Evolutionary conservation across 345 rosid species (phyloP), one percentile per base, ranked within the genome.

Genomic region (Schrenkiella parvula): DNA sequence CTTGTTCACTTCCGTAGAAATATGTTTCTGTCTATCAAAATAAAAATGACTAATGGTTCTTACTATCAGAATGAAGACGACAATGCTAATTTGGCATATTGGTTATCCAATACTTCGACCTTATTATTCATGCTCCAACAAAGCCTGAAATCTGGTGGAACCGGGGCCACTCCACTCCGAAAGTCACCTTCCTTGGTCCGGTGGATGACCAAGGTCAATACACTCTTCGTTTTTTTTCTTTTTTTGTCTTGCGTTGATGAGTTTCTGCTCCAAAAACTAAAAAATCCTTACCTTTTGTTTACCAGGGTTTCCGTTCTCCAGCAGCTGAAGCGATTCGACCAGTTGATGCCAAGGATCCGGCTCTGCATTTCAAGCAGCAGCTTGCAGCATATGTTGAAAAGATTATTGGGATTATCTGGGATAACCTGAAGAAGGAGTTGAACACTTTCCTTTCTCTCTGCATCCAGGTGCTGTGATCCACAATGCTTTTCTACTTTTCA

Each of bases 381-480:
- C 92, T 93, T 64, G 92, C 96, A 23, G 98, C 97, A 15, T 93
- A 89, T 72, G 91, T 91, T 75, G 98, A 91, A 86, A 93, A 89
- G 65, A 93, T 93, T 63, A 88, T 85, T 44, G 98, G 98, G 76
- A 93, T 93, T 44, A 89, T 93, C 60, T 85, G 98, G 78, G 98
- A 93, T 82, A 93, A 91, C 80, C 78, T 93, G 81, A 93, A 93
- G 82, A 91, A 86, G 80, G 96, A 91, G 73, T 75, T 93, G 76
- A 78, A 83, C 37, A 84, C 90, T 62, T 82, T 83, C 48, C 89
- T 93, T 81, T 72, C 86, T 35, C 81, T 93, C 55, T 91, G 98
- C 87, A 85, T 93, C 76, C 97, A 93, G 96, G 98, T 89, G 17
- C 73, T 66, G 66, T 55, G 44, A 48, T 37, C 56, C 39, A 46